Evolutionary conservation across 352 stramenopile genomes (phyloP), one percentile per base, ranked within the genome.

Genomic region (Pythium phragmitis): DNA sequence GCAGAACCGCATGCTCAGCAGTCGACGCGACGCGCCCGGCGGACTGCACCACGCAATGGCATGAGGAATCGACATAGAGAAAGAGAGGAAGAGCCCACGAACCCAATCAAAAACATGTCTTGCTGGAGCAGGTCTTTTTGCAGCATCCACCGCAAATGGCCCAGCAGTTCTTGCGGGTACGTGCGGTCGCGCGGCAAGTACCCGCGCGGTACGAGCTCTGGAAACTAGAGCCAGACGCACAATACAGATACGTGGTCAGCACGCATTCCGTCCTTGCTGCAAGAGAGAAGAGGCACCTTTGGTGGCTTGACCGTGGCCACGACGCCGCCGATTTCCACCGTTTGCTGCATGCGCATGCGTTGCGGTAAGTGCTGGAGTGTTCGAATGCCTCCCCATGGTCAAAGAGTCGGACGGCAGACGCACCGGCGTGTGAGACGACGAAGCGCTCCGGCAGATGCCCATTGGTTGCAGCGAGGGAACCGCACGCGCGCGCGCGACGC

Each of bases 61-160:
- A 30, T 30, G 26, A 30, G 26, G 13, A 46, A 14, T 9, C 16
- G 13, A 46, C 39, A n/a, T 19, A 21, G 7, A 39, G 34, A 39
- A 2, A 39, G 7, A 39, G 14, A 23, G 4, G 36, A 12, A 56
- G 61, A 26, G n/a, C 21, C 21, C 41, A 46, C 46, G 46, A 54
- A 91, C 73, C 89, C 89, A 45, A 96, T 89, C 13, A 96, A 73
- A 46, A 96, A 96, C 75, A 95, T 92, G 57, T 96, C 84, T 51
- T 94, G 86, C 54, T 89, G 78, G 21, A 94, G 69, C 30, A 89
- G 47, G 41, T 94, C 86, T 54, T 94, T 94, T 57, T 94, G 86
- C 21, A 92, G 55, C 86, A 94, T 94, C 86, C 86, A 94, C n/a
- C 84, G 75, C 53, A 96, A 67, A 62, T 96, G 87, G 0, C 62